Conservation (phyloP, 2,329 filamentous ascomycete species). For the Ophiostoma tasmaniense region DNA sequence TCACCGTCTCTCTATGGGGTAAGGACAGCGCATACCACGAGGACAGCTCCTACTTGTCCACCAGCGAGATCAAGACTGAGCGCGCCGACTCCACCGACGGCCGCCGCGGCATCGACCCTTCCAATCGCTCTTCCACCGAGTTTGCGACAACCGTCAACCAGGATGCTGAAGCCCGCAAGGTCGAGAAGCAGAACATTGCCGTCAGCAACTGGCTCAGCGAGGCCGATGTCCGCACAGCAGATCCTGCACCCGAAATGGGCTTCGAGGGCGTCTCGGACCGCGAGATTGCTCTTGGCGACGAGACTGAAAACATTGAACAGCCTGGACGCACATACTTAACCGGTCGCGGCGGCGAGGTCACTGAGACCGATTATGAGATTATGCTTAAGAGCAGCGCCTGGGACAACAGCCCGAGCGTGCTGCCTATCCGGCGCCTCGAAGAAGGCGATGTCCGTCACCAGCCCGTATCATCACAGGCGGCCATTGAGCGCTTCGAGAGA, state of each 20-base stretch:
- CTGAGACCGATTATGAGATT: conserved; percentile 40
- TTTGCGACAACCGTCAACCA: conserved; percentile 41
- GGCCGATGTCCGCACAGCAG: conserved; percentile 20
- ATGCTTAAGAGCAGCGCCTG: conserved; percentile 42
- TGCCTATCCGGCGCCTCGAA: conserved; percentile 39
- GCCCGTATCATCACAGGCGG: conserved; percentile 43
- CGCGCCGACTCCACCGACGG: background rate
- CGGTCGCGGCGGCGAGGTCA: conserved; percentile 35
- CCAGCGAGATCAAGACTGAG: conserved; percentile 22
- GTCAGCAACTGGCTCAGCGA: conserved; percentile 44
- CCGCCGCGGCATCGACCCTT: conserved; percentile 38
- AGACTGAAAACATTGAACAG: conserved; percentile 43
- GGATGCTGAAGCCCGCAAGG: conserved; percentile 33
- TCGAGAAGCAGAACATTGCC: conserved; percentile 39
- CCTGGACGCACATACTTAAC: conserved; percentile 43
- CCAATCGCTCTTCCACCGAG: conserved; percentile 35
- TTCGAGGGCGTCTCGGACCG: conserved; percentile 33
- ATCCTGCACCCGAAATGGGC: conserved; percentile 2
- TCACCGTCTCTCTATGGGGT: conserved; percentile 50
- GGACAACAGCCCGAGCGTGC: conserved; percentile 40
- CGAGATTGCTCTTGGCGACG: conserved; percentile 37
- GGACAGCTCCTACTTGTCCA: conserved; percentile 16
- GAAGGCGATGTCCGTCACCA: conserved; percentile 31
- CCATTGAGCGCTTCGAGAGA: conserved; percentile 44
- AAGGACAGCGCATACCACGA: conserved; percentile 28